Conservation (phyloP, 352 stramenopile species). For the Thraustotheca clavata region DNA sequence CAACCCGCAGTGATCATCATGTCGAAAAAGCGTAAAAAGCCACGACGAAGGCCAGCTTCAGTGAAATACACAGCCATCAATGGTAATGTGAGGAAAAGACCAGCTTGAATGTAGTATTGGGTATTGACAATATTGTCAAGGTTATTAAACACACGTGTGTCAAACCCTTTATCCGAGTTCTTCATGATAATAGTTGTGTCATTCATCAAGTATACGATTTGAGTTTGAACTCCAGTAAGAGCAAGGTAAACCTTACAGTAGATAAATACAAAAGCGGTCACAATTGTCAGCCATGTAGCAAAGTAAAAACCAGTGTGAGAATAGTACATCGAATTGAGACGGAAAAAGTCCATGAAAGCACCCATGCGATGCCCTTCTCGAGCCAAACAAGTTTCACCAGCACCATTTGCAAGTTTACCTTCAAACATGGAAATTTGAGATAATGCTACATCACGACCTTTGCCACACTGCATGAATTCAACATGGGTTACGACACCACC, state of each 20-base stretch:
- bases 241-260: slow-evolving; percentile 75
- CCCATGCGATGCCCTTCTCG: slow-evolving; percentile 72
- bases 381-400: slow-evolving; percentile 56
- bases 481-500: slow-evolving; percentile 61
- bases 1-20: slow-evolving; percentile 67
- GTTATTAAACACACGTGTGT: slow-evolving; percentile 47
- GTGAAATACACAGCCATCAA: slow-evolving; percentile 70
- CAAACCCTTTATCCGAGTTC: slow-evolving; percentile 50
- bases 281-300: slow-evolving; percentile 73
- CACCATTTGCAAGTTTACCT: slow-evolving; percentile 67
- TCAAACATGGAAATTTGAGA: slow-evolving; percentile 79
- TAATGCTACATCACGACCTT: slow-evolving; percentile 68
- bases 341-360: slow-evolving; percentile 75
- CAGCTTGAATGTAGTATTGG: slow-evolving; percentile 76
- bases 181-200: slow-evolving; percentile 42
- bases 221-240: slow-evolving; percentile 47
- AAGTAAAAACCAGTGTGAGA: slow-evolving; percentile 78
- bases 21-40: slow-evolving; percentile 56
- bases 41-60: slow-evolving; percentile 50
- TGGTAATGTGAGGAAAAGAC: slow-evolving; percentile 60
- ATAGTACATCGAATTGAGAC: slow-evolving; percentile 80
- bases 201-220: slow-evolving; percentile 65
- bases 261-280: slow-evolving; percentile 79
- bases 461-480: slow-evolving; percentile 76
- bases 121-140: slow-evolving; percentile 63